Percentiles rank a stretch among this genome's conserved stretches.
phyloP scores from a whole-genome alignment of 2,329 filamentous ascomycete species.

The Fusarium nygamai region DNA sequence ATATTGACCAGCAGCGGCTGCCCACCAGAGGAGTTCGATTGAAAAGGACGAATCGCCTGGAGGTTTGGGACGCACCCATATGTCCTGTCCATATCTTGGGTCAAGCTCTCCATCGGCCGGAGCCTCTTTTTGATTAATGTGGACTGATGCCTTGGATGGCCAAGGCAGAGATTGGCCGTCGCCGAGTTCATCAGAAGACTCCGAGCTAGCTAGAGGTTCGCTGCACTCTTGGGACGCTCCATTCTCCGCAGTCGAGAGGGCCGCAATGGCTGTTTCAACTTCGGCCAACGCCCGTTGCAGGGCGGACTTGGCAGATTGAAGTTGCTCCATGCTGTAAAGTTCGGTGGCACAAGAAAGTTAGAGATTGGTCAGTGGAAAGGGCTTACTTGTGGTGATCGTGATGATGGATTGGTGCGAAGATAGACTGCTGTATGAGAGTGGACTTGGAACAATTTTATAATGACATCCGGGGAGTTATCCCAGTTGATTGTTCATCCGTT shows the following conservation, averaged over 20 bases:
- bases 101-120: neutral
- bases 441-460: neutral
- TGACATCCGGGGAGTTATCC: rapidly evolving
- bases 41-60: neutral
- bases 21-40: neutral
- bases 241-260: neutral
- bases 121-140: neutral
- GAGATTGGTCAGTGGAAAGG: neutral
- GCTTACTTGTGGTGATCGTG: neutral
- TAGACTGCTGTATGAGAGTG: neutral
- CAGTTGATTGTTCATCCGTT: neutral
- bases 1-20: neutral
- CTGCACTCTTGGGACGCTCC: neutral
- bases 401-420: neutral
- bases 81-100: neutral
- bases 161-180: neutral
- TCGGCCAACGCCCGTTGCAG: neutral
- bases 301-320: neutral
- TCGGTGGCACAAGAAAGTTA: no score
- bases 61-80: neutral
- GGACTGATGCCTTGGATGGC: neutral
- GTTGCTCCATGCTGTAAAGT: neutral
- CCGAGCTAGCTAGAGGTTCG: neutral
- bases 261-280: neutral
- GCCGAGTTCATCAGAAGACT: neutral